phyloP scores from a whole-genome alignment of 139 green algal species.

The Zygnema cylindricum region DNA sequence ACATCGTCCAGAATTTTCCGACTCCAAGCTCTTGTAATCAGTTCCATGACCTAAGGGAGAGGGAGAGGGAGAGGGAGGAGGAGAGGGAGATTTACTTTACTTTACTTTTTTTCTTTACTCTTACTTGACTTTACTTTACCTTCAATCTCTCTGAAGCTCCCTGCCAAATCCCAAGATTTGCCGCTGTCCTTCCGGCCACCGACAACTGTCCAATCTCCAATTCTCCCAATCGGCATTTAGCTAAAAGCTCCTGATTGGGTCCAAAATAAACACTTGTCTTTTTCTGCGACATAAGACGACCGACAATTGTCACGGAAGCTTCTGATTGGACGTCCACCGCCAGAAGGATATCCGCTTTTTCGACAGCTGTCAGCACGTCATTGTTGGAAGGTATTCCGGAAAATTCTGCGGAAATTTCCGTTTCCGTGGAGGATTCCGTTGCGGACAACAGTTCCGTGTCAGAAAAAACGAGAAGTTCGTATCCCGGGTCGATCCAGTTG shows the following conservation, averaged over 20 bases:
- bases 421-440: background rate
- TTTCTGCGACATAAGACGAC: background rate
- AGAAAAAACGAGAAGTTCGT: constrained; percentile 41
- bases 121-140: too few relatives aligned
- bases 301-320: constrained; percentile 5
- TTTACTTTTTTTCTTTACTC: too few relatives aligned
- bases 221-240: constrained; percentile 5
- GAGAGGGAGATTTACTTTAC: too few relatives aligned
- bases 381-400: too few relatives aligned
- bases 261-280: constrained; percentile 14
- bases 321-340: constrained; percentile 20
- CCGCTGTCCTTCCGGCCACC: background rate
- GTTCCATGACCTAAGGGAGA: constrained; percentile 12
- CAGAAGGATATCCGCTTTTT: constrained; percentile 43
- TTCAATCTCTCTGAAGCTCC: constrained; percentile 1
- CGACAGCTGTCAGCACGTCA: constrained; percentile 13
- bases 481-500: constrained; percentile 43
- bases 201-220: constrained; percentile 20
- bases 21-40: constrained; percentile 26
- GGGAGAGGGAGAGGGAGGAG: background rate
- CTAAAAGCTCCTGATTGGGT: background rate
- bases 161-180: constrained; percentile 8
- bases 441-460: background rate
- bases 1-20: constrained; percentile 49
- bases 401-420: background rate